Evolutionary conservation across 169 alveolate genomes (phyloP), one percentile per base, ranked within the genome.

Genomic region (Plasmodium cynomolgi): DNA sequence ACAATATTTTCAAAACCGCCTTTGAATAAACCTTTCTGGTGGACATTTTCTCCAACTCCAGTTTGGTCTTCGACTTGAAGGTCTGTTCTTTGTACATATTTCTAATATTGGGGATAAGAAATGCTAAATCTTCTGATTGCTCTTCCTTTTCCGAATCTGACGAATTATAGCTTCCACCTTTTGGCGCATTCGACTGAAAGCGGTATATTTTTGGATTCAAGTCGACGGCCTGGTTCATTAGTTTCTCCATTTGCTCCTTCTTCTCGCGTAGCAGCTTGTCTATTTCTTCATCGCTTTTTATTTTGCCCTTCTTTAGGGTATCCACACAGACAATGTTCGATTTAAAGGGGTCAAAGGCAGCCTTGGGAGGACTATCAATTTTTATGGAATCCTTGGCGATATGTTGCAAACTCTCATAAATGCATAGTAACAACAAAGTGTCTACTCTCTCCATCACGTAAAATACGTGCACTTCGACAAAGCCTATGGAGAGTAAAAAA

Each of bases 361-460:
- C 37, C 41, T 86, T 33, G 17, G 73, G 79, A 33, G 47, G 44
- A 44, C 56, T 58, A 54, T 39, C 72, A 20, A 86, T 86, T 86
- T 86, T 86, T 34, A 86, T 75, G 41, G 50, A 50, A 44, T 75
- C 85, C 47, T 86, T 86, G 20, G 82, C 23, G 0, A 86, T 50
- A 71, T 71, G 58, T 86, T 86, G 83, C 62, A 86, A 54, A 23
- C 31, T 75, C 29, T 86, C 93, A 86, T 86, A 86, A 39, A 75
- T 77, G 50, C 93, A 86, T 26, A 86, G 41, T 77, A 86, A 77
- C 71, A 86, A 56, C 41, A 86, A 74, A 26, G 88, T 77, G 81
- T 86, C 93, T 11, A 86, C 86, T 33, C 44, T 47, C 68, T 75
- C 85, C 93, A 86, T 86, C 33, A 86, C 93, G 81, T 75, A 86